A percentile compares a stretch with the other conserved stretches of the same genome.
These are phyloP conservation scores for Hyphodiscus sp. DNA, from an alignment of 2,329 filamentous ascomycete genomes.

Conservation along the genomic window DNA sequence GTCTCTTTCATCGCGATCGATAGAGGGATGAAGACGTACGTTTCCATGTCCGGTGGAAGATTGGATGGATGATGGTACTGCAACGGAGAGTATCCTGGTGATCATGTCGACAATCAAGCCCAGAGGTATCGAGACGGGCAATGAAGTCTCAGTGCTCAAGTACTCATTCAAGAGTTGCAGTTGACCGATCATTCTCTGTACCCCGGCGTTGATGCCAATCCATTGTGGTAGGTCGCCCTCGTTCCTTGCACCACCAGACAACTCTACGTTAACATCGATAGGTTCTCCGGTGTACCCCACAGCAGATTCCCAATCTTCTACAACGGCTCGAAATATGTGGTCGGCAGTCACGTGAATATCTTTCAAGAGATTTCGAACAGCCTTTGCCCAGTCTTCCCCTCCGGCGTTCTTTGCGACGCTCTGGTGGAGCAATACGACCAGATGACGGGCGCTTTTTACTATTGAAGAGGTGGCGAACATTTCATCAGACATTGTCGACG, in stretches of 20 bases:
- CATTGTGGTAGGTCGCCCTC: constrained; percentile 57
- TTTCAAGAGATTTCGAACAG: constrained; percentile 54
- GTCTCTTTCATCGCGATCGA: constrained; percentile 75
- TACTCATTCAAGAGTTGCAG: constrained; percentile 59
- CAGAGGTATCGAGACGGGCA: constrained; percentile 59
- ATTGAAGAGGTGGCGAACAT: constrained; percentile 45
- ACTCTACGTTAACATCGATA: constrained; percentile 41
- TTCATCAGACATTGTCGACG: constrained; percentile 52
- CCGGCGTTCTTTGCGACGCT: constrained; percentile 75
- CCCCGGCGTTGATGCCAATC: constrained; percentile 68
- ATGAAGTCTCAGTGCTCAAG: constrained; percentile 57
- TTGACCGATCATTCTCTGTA: constrained; percentile 61
- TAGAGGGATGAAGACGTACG: constrained; percentile 62
- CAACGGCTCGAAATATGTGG: constrained; percentile 68
- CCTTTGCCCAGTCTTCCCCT: constrained; percentile 70
- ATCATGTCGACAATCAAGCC: constrained; percentile 62
- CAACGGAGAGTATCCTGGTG: constrained; percentile 62
- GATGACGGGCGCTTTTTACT: constrained; percentile 50
- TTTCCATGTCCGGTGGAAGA: constrained; percentile 13
- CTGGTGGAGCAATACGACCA: constrained; percentile 67
- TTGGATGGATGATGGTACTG: constrained; percentile 36
- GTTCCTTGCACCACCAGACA: constrained; percentile 40
- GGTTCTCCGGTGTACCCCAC: constrained; percentile 41
- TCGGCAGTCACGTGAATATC: constrained; percentile 67
- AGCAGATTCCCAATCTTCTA: constrained; percentile 75